Conservation (phyloP, 768 basidiomycete genomes). For the Lactifluus echinatus region DNA sequence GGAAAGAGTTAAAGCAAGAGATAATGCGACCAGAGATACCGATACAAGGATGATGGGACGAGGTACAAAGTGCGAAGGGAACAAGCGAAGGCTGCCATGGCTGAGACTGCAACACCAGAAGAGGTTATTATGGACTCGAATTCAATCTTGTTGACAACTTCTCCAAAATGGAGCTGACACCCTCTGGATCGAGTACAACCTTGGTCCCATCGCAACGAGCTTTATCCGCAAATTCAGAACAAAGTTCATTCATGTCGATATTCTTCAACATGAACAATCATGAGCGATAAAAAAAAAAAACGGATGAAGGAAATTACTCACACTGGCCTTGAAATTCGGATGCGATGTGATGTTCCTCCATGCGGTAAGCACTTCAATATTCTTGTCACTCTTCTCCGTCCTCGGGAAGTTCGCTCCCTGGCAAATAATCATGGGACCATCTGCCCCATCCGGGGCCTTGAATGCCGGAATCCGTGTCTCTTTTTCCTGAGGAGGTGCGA, state of each 20-base stretch:
- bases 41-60: constrained; percentile 11
- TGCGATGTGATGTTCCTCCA: constrained; percentile 71
- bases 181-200: constrained; percentile 57
- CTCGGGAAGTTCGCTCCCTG: constrained; percentile 59
- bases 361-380: constrained; percentile 69
- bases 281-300: neutral
- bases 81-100: neutral
- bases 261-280: constrained; percentile 36
- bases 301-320: constrained; percentile 28
- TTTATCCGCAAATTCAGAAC: constrained; percentile 71
- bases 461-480: constrained; percentile 10
- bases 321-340: constrained; percentile 59
- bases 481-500: constrained; percentile 28
- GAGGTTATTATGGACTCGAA: neutral
- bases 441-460: constrained; percentile 37
- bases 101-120: neutral
- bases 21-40: constrained; percentile 9
- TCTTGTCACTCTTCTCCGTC: constrained; percentile 60
- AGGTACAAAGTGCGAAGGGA: constrained; percentile 1
- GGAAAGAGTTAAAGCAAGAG: neutral
- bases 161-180: constrained; percentile 38
- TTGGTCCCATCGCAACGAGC: constrained; percentile 79
- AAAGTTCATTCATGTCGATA: constrained; percentile 70
- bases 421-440: constrained; percentile 54
- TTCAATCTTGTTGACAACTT: constrained; percentile 28